Conservation (phyloP, 2,329 filamentous ascomycete genomes). For the Xylaria sp. region DNA sequence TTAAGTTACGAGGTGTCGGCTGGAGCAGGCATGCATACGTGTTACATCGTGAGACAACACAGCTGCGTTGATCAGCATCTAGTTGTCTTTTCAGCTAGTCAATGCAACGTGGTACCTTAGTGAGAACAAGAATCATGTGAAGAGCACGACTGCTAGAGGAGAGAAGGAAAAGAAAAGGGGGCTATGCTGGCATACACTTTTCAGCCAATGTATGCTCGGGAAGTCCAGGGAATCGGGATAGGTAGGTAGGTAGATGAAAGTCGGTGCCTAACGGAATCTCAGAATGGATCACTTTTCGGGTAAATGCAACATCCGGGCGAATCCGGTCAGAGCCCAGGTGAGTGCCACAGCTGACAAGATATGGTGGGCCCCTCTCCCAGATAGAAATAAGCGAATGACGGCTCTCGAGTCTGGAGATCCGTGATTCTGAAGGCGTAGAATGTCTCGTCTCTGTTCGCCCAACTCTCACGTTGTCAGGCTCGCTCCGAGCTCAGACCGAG, state of each 20-base stretch:
- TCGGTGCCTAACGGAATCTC: slow-evolving; percentile 8
- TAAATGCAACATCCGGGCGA: slow-evolving; percentile 1
- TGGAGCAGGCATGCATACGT: slow-evolving; percentile 10
- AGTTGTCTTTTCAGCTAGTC: slow-evolving; percentile 4
- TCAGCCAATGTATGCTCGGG: background rate
- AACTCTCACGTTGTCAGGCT: slow-evolving; percentile 3
- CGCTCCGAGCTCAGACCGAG: slow-evolving; percentile 3
- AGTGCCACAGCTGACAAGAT: slow-evolving; percentile 6
- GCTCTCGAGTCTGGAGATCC: background rate
- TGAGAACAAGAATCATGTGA: background rate
- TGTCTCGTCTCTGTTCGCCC: background rate
- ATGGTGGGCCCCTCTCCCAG: background rate
- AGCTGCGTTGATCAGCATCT: slow-evolving; percentile 7
- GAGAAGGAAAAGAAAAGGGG: background rate
- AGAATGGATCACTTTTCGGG: slow-evolving; percentile 1
- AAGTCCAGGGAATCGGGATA: background rate
- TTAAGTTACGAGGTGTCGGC: background rate
- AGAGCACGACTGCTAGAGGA: background rate
- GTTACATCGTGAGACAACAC: slow-evolving; percentile 8
- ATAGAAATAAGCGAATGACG: background rate
- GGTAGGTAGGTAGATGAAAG: background rate
- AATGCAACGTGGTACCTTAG: slow-evolving; percentile 14
- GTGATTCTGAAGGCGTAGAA: background rate
- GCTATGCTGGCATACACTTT: background rate
- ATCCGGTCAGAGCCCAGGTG: background rate